Evolutionary conservation across 306 rosid species (phyloP).

Genomic region (Fragaria ananassa): DNA sequence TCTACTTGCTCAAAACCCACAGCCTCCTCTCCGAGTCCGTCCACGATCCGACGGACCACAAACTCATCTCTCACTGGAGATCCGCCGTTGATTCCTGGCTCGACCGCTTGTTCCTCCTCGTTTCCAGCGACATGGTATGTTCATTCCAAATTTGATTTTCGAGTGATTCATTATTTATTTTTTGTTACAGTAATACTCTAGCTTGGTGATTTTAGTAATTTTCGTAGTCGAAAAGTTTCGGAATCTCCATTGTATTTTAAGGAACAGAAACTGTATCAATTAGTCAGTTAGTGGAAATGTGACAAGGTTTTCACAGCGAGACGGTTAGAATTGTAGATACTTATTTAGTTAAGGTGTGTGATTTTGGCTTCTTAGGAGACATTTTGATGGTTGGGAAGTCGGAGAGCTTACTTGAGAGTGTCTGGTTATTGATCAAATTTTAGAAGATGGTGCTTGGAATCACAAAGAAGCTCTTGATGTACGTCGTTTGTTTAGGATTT

Average conservation of each 20-base stretch:
- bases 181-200: too few relatives aligned
- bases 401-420: too few relatives aligned
- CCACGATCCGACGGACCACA: conserved; percentile 31
- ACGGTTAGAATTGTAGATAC: background rate
- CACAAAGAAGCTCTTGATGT: too few relatives aligned
- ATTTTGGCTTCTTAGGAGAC: too few relatives aligned
- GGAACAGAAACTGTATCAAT: background rate
- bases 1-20: conserved; percentile 53
- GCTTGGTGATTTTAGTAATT: background rate
- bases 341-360: background rate
- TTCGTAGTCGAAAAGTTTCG: background rate
- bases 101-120: conserved; percentile 46
- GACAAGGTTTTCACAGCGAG: background rate
- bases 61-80: conserved; percentile 47
- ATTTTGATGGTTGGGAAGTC: too few relatives aligned
- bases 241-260: background rate
- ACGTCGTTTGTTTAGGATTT: too few relatives aligned
- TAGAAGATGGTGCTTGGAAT: too few relatives aligned
- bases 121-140: conserved; percentile 52
- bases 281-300: background rate
- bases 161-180: too few relatives aligned
- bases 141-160: background rate
- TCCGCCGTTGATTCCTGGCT: conserved; percentile 70
- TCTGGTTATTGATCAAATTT: too few relatives aligned
- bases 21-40: conserved; percentile 54